Conservation (phyloP, 2,329 filamentous ascomycete species). For the Beauveria caledonica region DNA sequence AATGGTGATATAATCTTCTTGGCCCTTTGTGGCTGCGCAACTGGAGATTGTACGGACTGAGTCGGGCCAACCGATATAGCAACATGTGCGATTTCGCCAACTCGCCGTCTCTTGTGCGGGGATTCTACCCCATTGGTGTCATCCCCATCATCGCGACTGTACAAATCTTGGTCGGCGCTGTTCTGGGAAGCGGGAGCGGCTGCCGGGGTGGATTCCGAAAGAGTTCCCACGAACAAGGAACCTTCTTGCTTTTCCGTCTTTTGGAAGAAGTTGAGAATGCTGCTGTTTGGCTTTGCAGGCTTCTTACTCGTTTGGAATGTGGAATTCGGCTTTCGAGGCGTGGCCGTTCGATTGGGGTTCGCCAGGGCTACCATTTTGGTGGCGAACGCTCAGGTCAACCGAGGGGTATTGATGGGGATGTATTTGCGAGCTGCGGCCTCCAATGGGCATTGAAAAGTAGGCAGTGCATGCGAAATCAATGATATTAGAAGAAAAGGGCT, state of each 20-base stretch:
- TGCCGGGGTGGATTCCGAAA: conserved; percentile 12
- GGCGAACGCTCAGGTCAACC: background rate
- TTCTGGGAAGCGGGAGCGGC: conserved; percentile 15
- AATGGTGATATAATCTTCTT: conserved; percentile 44
- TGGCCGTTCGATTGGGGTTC: conserved; percentile 24
- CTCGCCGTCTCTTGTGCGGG: conserved; percentile 23
- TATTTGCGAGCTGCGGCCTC: background rate
- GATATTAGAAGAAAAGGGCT: too few species aligned
- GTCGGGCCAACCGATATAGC: conserved; percentile 14
- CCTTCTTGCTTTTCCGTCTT: conserved; percentile 55
- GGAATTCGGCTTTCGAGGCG: conserved; percentile 24
- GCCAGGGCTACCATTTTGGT: conserved; percentile 26
- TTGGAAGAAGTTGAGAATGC: conserved; percentile 68
- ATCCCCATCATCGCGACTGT: conserved; percentile 20
- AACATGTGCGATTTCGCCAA: conserved; percentile 18
- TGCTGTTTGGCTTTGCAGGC: conserved; percentile 45
- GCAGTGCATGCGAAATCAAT: background rate
- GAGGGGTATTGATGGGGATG: background rate
- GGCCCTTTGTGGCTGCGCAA: conserved; percentile 12
- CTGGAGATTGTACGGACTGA: background rate
- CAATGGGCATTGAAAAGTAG: background rate
- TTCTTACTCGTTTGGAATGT: conserved; percentile 23
- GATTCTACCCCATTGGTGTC: conserved; percentile 28
- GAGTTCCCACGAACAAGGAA: conserved; percentile 44
- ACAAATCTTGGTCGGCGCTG: conserved; percentile 14